Base-by-base conservation (phyloP, 208 protist genomes). In the Angomonas ambiguus region DNA sequence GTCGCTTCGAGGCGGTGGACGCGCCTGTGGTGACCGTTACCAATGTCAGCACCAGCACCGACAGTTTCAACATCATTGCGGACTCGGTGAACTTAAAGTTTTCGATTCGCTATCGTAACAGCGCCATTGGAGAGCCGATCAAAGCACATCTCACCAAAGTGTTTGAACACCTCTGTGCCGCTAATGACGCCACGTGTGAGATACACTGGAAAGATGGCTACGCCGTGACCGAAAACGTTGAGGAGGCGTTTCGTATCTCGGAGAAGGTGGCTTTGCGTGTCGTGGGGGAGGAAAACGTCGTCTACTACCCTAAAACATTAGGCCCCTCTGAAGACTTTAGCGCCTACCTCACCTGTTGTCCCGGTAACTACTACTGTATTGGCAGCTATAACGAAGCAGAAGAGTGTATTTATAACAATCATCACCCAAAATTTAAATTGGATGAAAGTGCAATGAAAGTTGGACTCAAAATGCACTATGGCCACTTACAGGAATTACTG, bases 21-120 rank as follows among this genome's bases (percentile, higher is more conserved):
- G 74, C 77, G 11, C 83, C 83, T 0, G 76, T 90, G 22, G 57
- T 86, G 22, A 85, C 75, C 20, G 38, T 90, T 27, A 49, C 71
- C 28, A 65, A 67, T 10, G 67, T 86, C 33, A 49, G 70, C 30
- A 71, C 80, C 22, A 71, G 70, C 51, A 75, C 64, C 22, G 75
- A 76, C 62, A 77, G 69, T 72, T 86, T 74, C 63, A 90, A 86
- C 49, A 77, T 90, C 35, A 85, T 90, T 25, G 68, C 83, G 1
- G 72, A 85, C 41, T 68, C 31, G 49, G 77, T 79, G 20, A 67
- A 70, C 41, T 30, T 90, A 58, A 77, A 76, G 22, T 71, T 79
- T 18, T 80, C 82, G 22, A 64, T 88, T 67, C 82, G 82, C 18
- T 80, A 65, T 51, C 45, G 49, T 1, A 73, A 83, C 65, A 57